These are phyloP conservation scores for Talaromyces sp. DNA, from an alignment of 2,329 filamentous ascomycete genomes.

Conservation along the genomic window DNA sequence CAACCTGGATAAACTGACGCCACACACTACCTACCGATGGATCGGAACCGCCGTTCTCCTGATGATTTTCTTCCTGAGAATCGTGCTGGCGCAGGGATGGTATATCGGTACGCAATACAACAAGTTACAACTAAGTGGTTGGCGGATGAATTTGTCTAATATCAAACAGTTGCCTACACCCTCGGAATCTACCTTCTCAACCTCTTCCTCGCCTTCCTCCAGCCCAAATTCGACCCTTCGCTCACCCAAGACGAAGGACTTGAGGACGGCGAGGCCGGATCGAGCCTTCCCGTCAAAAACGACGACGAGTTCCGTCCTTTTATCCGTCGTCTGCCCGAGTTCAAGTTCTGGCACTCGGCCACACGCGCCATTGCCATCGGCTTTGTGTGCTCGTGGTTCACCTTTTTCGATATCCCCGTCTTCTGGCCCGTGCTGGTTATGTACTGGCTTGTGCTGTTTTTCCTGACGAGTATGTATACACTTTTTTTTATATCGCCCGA, in stretches of 20 bases:
- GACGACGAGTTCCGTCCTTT: conserved; percentile 98
- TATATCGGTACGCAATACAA: conserved; percentile 72
- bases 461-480: conserved; percentile 75
- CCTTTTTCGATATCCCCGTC: conserved; percentile 91
- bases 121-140: not conserved
- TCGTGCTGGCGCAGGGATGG: conserved; percentile 92
- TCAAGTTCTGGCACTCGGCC: conserved; percentile 99
- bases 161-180: conserved; percentile 76
- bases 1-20: conserved; percentile 88
- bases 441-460: conserved; percentile 97
- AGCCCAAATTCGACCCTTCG: conserved; percentile 97
- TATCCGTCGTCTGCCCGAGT: conserved; percentile 91
- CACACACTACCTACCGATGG: conserved; percentile 87
- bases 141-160: not conserved
- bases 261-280: conserved; percentile 74
- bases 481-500: too few relatives aligned
- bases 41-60: conserved; percentile 71
- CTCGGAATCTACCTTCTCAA: conserved; percentile 98
- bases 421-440: conserved; percentile 99
- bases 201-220: conserved; percentile 96
- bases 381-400: conserved; percentile 87
- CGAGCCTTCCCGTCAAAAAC: conserved; percentile 78
- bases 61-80: conserved; percentile 78
- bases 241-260: conserved; percentile 93
- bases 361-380: conserved; percentile 79